Evolutionary conservation across 2,329 filamentous ascomycete genomes (phyloP), one percentile per base, ranked within the genome.

Genomic region (Monilinia polystroma): DNA sequence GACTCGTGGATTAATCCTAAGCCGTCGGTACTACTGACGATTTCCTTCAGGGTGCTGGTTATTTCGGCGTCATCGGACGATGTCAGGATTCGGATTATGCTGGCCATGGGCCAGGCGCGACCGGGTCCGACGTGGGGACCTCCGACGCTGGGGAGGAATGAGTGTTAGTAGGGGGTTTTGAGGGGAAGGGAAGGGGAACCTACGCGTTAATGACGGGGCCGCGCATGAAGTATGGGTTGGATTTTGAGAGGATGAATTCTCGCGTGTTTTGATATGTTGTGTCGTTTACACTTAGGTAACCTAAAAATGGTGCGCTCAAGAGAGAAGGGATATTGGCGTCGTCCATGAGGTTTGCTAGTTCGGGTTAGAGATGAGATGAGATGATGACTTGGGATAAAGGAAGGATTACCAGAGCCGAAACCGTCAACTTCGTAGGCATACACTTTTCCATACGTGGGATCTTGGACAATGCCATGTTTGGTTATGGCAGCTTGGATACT

Each of bases 341-440:
- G 72, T 91, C 89, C 88, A 90, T 90, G 62, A 89, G 80, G 70
- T 85, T 88, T 64, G 68, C 74, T 73, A 41, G 5, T 11, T 1
- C 26, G 23, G 81, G 5, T 80, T 59, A 68, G n/a, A n/a, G n/a
- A n/a, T n/a, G 45, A 67, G 41, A 5, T 43, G 38, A 3, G 38
- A 41, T 41, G 38, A 14, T 11, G 32, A 35, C 32, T 16, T 43
- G 41, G 45, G 45, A n/a, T 47, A 18, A 10, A n/a, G 45, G 45
- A 20, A 14, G 2, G 2, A n/a, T 57, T 76, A 79, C 45, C 76
- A 67, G 26, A 76, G 54, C 90, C 90, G 72, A 88, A 92, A 11
- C 90, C 90, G 74, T 93, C 90, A 11, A 91, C 88, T 77, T 93
- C 90, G 75, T 87, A 93, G 0, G 90, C 90, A 72, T 90, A 93